Evolutionary conservation across 2,329 filamentous ascomycete species (phyloP).

Genomic region (Rutstroemia sydowiana): DNA sequence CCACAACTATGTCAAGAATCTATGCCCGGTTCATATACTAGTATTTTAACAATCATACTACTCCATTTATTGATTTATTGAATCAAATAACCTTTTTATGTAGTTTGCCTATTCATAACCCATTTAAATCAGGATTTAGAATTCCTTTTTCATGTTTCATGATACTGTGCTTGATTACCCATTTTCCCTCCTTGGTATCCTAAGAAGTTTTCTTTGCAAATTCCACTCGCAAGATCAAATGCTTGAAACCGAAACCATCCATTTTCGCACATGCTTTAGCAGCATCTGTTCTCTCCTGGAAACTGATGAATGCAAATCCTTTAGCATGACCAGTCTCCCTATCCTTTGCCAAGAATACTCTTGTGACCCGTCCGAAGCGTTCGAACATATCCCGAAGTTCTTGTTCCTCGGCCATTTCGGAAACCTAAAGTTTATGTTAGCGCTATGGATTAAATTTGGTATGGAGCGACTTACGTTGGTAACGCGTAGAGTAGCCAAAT

Average conservation of each 20-base stretch:
- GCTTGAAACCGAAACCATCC: slow-evolving; percentile 89
- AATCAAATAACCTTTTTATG: background rate
- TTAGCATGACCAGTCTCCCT: slow-evolving; percentile 92
- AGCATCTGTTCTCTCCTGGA: slow-evolving; percentile 81
- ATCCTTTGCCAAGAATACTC: slow-evolving; percentile 97
- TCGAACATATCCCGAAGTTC: slow-evolving; percentile 98
- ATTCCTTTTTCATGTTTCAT: background rate
- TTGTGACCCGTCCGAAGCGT: slow-evolving; percentile 90
- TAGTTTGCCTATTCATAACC: background rate
- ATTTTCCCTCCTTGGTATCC: slow-evolving; percentile 6
- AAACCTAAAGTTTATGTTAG: slow-evolving; percentile 53
- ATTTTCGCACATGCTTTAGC: slow-evolving; percentile 93
- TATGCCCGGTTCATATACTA: no score
- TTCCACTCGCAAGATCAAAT: slow-evolving; percentile 79
- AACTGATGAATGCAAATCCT: slow-evolving; percentile 98
- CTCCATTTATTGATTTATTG: background rate
- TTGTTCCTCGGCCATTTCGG: slow-evolving; percentile 92
- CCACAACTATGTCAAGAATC: no score
- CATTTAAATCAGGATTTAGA: background rate
- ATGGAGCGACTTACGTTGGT: slow-evolving; percentile 72
- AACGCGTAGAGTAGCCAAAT: slow-evolving; percentile 90
- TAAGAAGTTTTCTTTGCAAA: slow-evolving; percentile 67
- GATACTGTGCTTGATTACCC: background rate
- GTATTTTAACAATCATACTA: background rate
- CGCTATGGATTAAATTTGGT: background rate